These are phyloP conservation scores for Chenopodium quinoa DNA, from an alignment of 148 eudicot genomes.

Conservation along the genomic window DNA sequence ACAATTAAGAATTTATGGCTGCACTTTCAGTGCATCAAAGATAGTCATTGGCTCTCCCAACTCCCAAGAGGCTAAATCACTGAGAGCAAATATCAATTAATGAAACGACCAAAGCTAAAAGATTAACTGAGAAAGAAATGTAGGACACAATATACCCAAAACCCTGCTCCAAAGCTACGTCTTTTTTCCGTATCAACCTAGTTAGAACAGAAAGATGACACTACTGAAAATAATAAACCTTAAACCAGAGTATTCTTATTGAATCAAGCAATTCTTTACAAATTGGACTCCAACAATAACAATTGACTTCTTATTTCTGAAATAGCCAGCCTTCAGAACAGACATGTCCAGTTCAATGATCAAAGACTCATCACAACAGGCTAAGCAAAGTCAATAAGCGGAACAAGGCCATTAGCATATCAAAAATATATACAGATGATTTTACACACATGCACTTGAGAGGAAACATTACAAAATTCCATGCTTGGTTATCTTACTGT, in stretches of 20 bases:
- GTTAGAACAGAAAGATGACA: not conserved
- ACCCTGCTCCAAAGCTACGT: no score
- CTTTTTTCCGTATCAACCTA: not conserved
- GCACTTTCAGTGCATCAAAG: not conserved
- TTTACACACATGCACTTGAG: not conserved
- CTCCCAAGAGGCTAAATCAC: not conserved
- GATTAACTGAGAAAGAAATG: not conserved
- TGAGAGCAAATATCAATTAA: not conserved
- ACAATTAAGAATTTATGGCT: not conserved
- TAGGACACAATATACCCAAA: no score
- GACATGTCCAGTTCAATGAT: not conserved
- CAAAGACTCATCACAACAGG: not conserved
- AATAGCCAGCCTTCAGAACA: not conserved
- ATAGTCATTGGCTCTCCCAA: not conserved
- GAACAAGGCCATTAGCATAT: slow-evolving; percentile 6
- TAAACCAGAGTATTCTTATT: no score
- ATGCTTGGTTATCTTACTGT: slow-evolving; percentile 48
- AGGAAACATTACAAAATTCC: not conserved
- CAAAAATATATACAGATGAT: not conserved
- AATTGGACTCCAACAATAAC: not conserved
- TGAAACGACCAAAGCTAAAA: not conserved
- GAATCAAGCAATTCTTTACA: not conserved
- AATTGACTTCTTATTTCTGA: not conserved
- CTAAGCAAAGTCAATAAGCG: not conserved
- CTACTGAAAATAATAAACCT: not conserved